Conservation (phyloP, 2,329 filamentous ascomycete species). For the Colletotrichum tanaceti region DNA sequence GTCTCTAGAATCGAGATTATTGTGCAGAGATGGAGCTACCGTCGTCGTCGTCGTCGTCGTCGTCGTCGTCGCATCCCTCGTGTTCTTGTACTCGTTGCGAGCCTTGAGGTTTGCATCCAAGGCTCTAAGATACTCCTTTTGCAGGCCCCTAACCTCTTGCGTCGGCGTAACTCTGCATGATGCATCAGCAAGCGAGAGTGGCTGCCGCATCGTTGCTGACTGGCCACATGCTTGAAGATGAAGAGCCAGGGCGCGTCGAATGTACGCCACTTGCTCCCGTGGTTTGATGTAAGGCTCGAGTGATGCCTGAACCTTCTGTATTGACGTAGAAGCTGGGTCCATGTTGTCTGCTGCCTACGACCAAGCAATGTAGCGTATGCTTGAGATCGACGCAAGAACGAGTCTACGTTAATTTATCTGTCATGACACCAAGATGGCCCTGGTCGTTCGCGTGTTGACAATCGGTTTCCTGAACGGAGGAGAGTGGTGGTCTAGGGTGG, state of each 20-base stretch:
- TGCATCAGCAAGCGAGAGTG: slow-evolving; percentile 61
- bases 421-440: background rate
- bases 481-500: slow-evolving; percentile 10
- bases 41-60: slow-evolving; percentile 42
- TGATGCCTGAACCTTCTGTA: slow-evolving; percentile 55
- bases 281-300: slow-evolving; percentile 67
- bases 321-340: slow-evolving; percentile 49
- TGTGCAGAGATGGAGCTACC: slow-evolving; percentile 38
- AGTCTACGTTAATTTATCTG: background rate
- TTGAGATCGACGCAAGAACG: background rate
- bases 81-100: slow-evolving; percentile 58
- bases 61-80: slow-evolving; percentile 43
- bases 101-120: slow-evolving; percentile 65
- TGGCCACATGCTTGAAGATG: slow-evolving; percentile 63
- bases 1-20: slow-evolving; percentile 30
- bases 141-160: slow-evolving; percentile 58
- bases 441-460: slow-evolving; percentile 6
- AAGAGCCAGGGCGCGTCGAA: slow-evolving; percentile 66
- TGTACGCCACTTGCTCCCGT: slow-evolving; percentile 67
- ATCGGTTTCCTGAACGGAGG: background rate
- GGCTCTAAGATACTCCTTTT: slow-evolving; percentile 67
- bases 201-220: slow-evolving; percentile 55
- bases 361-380: background rate
- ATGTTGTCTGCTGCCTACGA: slow-evolving; percentile 27
- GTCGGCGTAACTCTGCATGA: slow-evolving; percentile 51